These are phyloP conservation scores for Boletellus emodensis DNA, from an alignment of 768 basidiomycete genomes.

Conservation along the genomic window DNA sequence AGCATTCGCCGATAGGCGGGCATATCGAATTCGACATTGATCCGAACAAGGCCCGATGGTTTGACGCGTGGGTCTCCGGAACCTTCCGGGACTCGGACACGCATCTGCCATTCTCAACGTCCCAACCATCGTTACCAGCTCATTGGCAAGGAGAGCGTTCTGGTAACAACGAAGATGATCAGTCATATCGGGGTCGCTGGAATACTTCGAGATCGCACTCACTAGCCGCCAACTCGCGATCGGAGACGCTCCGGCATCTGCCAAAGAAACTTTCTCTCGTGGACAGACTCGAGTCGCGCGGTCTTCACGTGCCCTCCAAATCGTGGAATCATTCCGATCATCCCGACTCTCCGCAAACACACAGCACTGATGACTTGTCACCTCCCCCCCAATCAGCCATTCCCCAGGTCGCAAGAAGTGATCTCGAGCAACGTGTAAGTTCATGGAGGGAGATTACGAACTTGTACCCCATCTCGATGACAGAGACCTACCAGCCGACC, in stretches of 20 bases:
- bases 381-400: conserved; percentile 63
- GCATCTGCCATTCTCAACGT: conserved; percentile 34
- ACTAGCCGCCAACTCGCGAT: conserved; percentile 12
- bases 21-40: conserved; percentile 89
- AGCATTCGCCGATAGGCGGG: conserved; percentile 61
- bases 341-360: conserved; percentile 16
- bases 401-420: conserved; percentile 47
- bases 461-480: conserved; percentile 45
- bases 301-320: conserved; percentile 36
- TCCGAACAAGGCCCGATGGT: conserved; percentile 71
- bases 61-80: conserved; percentile 62
- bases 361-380: conserved; percentile 42
- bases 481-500: conserved; percentile 27
- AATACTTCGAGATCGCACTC: conserved; percentile 25
- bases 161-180: conserved; percentile 43
- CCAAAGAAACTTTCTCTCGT: conserved; percentile 68
- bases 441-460: conserved; percentile 64
- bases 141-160: conserved; percentile 41
- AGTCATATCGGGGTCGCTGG: conserved; percentile 34
- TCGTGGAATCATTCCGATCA: conserved; percentile 8
- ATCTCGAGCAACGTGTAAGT: conserved; percentile 54
- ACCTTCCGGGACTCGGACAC: conserved; percentile 41
- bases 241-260: conserved; percentile 43
- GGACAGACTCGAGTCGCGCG: conserved; percentile 52
- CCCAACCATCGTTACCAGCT: conserved; percentile 37